Conservation (phyloP, 2,329 filamentous ascomycete genomes). For the Nemania abortiva region DNA sequence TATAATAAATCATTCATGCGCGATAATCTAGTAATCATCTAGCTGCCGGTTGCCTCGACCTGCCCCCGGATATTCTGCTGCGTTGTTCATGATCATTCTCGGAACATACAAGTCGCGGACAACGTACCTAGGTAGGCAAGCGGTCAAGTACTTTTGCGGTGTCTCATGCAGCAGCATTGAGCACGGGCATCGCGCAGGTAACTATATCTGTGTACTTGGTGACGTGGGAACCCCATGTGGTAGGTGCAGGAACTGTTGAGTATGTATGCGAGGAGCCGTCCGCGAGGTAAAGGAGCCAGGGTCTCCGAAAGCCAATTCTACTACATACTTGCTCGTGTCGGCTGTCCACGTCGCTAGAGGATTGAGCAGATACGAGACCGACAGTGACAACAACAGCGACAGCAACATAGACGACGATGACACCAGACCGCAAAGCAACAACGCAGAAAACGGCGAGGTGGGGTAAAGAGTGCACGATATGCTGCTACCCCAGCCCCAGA, state of each 20-base stretch:
- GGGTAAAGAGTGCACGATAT: constrained; percentile 37
- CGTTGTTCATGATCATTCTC: constrained; percentile 34
- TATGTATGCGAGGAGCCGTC: constrained; percentile 30
- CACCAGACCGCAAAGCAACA: neutral
- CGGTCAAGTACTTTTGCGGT: constrained; percentile 13
- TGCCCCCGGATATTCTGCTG: constrained; percentile 41
- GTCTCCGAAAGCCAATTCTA: neutral
- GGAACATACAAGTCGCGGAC: constrained; percentile 20
- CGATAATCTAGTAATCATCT: constrained; percentile 28
- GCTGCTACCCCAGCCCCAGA: constrained; percentile 41
- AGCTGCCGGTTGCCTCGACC: constrained; percentile 49
- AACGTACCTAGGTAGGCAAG: constrained; percentile 1
- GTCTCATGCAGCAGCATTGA: constrained; percentile 23
- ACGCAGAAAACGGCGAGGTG: constrained; percentile 31
- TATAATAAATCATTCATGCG: constrained; percentile 33
- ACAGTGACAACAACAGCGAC: constrained; percentile 13
- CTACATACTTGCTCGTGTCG: constrained; percentile 18
- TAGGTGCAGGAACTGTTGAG: constrained; percentile 30
- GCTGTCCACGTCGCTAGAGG: constrained; percentile 31
- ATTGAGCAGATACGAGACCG: constrained; percentile 23
- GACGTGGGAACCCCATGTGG: constrained; percentile 36
- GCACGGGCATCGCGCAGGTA: constrained; percentile 28
- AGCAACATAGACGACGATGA: constrained; percentile 15
- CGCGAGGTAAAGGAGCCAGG: constrained; percentile 12
- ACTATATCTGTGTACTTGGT: constrained; percentile 13